Percentiles rank a stretch among this genome's conserved stretches.
phyloP scores from a whole-genome alignment of 768 basidiomycete species.

The Hirschioporus abietinus region DNA sequence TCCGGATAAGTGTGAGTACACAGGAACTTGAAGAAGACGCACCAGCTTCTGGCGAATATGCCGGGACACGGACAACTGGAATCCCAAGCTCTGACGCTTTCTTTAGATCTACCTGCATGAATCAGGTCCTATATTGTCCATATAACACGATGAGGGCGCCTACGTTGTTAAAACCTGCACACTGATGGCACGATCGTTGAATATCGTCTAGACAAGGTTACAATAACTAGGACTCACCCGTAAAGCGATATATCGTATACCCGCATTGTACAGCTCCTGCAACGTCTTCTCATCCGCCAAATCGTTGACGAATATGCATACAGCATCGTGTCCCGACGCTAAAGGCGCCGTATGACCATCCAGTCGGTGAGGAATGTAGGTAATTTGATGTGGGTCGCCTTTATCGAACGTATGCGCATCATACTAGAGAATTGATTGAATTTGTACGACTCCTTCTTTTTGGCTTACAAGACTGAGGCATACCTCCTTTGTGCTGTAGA shows the following conservation, averaged over 20 bases:
- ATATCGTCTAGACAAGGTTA: neutral
- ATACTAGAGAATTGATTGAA: conserved; percentile 9
- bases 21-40: conserved; percentile 10
- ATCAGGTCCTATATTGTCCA: neutral
- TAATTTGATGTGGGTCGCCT: conserved; percentile 10
- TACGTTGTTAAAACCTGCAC: conserved; percentile 4
- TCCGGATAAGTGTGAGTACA: neutral
- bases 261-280: conserved; percentile 9
- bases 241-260: conserved; percentile 15
- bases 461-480: neutral
- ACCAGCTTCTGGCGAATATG: conserved; percentile 20
- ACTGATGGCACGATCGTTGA: neutral
- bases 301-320: conserved; percentile 19
- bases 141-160: neutral
- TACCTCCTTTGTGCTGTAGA: conserved; percentile 17
- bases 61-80: conserved; percentile 15
- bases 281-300: conserved; percentile 10
- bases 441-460: neutral
- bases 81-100: conserved; percentile 15
- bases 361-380: conserved; percentile 10
- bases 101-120: conserved; percentile 16
- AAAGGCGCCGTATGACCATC: conserved; percentile 9
- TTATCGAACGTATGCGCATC: conserved; percentile 13
- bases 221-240: neutral
- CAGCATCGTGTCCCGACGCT: conserved; percentile 12